These are phyloP conservation scores for Metroxylon sagu DNA, from an alignment of 176 grass and related monocot genomes.

Conservation along the genomic window DNA sequence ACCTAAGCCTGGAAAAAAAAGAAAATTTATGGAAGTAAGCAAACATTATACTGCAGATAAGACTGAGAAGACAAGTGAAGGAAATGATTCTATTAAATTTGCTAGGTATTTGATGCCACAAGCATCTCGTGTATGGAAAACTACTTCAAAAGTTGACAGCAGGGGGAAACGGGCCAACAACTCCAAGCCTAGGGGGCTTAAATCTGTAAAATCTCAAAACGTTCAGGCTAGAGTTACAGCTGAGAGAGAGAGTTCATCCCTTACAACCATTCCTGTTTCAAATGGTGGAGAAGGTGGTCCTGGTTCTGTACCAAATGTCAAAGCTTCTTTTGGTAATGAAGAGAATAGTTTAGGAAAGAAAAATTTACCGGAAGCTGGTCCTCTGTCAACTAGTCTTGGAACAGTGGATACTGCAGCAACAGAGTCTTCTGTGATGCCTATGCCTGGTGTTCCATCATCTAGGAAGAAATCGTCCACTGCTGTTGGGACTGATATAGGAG, in stretches of 20 bases:
- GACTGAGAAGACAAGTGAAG: constrained; percentile 42
- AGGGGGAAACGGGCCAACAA: constrained; percentile 51
- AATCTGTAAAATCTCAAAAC: constrained; percentile 49
- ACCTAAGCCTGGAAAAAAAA: constrained; percentile 93
- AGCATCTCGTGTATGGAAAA: constrained; percentile 37
- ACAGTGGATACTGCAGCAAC: constrained; percentile 22
- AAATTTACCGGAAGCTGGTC: constrained; percentile 8
- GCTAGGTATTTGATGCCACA: constrained; percentile 52
- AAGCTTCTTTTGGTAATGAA: constrained; percentile 26
- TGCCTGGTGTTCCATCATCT: constrained; percentile 24
- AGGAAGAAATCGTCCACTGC: constrained; percentile 25
- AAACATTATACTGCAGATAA: constrained; percentile 75
- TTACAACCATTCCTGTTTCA: constrained; percentile 4
- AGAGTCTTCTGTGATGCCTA: constrained; percentile 26
- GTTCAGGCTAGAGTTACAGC: constrained; percentile 20
- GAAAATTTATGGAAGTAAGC: constrained; percentile 99
- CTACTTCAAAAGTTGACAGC: constrained; percentile 36
- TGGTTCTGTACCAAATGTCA: constrained; percentile 11
- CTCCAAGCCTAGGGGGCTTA: constrained; percentile 38
- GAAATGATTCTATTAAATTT: constrained; percentile 40
- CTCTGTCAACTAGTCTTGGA: constrained; percentile 4
- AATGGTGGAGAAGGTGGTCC: constrained; percentile 34
- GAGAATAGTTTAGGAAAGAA: constrained; percentile 29
- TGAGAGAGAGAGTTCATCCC: constrained; percentile 29
- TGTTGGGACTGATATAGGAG: constrained; percentile 13